A percentile compares a stretch with the other conserved stretches of the same genome.
Evolutionary conservation across 1,284 basidiomycete species (phyloP).

Genomic region (Rhodotorula mucilaginosa): DNA sequence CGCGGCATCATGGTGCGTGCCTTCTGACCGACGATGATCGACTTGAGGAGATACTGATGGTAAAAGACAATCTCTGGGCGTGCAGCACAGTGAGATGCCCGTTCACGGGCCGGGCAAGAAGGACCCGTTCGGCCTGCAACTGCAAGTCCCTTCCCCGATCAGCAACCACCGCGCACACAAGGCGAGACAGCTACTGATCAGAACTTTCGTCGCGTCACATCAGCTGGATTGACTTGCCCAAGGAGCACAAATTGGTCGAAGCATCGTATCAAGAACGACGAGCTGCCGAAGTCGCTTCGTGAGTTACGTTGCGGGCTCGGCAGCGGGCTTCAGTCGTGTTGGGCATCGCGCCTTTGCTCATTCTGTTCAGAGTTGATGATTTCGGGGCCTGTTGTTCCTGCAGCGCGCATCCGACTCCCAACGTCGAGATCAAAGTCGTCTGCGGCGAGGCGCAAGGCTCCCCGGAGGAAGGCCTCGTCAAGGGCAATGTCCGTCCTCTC

Average conservation of each 20-base stretch:
- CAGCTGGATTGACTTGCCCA: slow-evolving; percentile 84
- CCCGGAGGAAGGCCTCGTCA: slow-evolving; percentile 51
- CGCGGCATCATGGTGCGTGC: slow-evolving; percentile 45
- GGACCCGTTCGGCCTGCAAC: slow-evolving; percentile 75
- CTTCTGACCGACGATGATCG: neutral
- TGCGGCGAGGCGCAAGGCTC: slow-evolving; percentile 78
- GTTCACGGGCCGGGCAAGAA: slow-evolving; percentile 65
- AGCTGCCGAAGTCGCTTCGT: slow-evolving; percentile 48
- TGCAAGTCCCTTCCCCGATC: slow-evolving; percentile 47
- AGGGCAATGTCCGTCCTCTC: slow-evolving; percentile 81
- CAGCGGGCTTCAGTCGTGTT: neutral
- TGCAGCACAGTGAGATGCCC: slow-evolving; percentile 65
- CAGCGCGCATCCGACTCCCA: slow-evolving; percentile 68
- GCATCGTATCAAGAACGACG: slow-evolving; percentile 56
- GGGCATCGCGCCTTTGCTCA: slow-evolving; percentile 6
- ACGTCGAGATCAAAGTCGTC: slow-evolving; percentile 75
- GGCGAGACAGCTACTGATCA: neutral
- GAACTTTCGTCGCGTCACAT: neutral
- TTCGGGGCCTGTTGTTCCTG: slow-evolving; percentile 56
- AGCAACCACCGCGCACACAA: neutral
- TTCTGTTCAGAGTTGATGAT: slow-evolving; percentile 57
- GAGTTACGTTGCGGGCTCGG: neutral
- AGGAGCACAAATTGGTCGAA: slow-evolving; percentile 74
- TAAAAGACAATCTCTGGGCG: slow-evolving; percentile 1
- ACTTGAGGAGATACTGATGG: neutral